These are phyloP conservation scores for Xylaria nigripes DNA, from an alignment of 495 filamentous ascomycete species.

Conservation along the genomic window DNA sequence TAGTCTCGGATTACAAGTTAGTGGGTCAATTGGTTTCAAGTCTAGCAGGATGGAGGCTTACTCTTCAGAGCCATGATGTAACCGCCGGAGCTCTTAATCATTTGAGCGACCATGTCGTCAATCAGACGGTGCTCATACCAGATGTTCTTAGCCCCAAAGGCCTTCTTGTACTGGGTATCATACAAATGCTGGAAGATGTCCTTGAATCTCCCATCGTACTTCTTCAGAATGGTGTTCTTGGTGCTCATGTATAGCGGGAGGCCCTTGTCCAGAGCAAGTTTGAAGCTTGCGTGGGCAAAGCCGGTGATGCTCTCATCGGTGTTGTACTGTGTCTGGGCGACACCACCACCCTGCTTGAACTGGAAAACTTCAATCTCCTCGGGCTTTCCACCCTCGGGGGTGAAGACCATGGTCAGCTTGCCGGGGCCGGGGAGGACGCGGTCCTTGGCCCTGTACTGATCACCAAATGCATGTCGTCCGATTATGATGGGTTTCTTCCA, in stretches of 20 bases:
- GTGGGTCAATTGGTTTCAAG: neutral
- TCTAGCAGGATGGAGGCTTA: slow-evolving; percentile 33
- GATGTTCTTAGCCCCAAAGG: slow-evolving; percentile 83
- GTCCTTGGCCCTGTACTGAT: slow-evolving; percentile 97
- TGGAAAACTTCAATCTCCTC: slow-evolving; percentile 84
- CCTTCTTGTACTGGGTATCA: slow-evolving; percentile 73
- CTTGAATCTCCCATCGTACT: slow-evolving; percentile 97
- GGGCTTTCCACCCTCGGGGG: slow-evolving; percentile 71
- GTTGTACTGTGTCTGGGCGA: slow-evolving; percentile 95
- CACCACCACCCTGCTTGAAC: slow-evolving; percentile 74
- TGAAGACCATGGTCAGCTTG: slow-evolving; percentile 89
- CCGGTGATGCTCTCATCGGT: slow-evolving; percentile 88
- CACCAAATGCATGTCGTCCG: slow-evolving; percentile 94
- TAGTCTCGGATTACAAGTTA: slow-evolving; percentile 55
- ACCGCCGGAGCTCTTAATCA: slow-evolving; percentile 95
- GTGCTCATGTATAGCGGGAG: slow-evolving; percentile 97
- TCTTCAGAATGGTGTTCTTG: slow-evolving; percentile 99
- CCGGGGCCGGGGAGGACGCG: slow-evolving; percentile 70
- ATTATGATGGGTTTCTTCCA: slow-evolving; percentile 99
- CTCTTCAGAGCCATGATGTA: slow-evolving; percentile 98
- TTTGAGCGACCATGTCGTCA: slow-evolving; percentile 99
- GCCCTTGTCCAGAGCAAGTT: slow-evolving; percentile 78
- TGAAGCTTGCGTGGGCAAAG: slow-evolving; percentile 94
- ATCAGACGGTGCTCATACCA: slow-evolving; percentile 99
- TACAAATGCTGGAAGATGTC: slow-evolving; percentile 98